Evolutionary conservation across 768 basidiomycete species (phyloP).

Genomic region (Leucocoprinus leucothites): DNA sequence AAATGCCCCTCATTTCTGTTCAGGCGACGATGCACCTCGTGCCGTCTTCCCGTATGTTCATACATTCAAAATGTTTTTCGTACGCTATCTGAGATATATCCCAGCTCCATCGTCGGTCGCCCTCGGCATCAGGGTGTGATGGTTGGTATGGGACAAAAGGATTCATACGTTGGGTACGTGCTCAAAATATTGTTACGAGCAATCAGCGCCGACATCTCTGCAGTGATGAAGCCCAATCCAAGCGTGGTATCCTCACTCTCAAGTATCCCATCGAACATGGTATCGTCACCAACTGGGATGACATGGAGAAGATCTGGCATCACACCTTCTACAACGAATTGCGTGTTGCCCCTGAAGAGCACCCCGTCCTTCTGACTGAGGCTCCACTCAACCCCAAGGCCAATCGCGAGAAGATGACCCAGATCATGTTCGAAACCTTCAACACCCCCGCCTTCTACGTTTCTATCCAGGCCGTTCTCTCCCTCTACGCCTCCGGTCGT

Average conservation of each 20-base stretch:
- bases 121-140: conserved; percentile 94
- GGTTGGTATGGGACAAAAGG: conserved; percentile 97
- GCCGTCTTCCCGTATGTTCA: conserved; percentile 92
- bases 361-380: conserved; percentile 89
- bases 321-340: conserved; percentile 97
- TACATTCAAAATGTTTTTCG: background rate
- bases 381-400: conserved; percentile 92
- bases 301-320: conserved; percentile 99
- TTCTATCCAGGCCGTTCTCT: conserved; percentile 87
- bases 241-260: conserved; percentile 87
- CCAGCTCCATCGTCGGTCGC: conserved; percentile 89
- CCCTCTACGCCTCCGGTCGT: conserved; percentile 90
- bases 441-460: conserved; percentile 92
- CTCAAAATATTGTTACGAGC: conserved; percentile 20
- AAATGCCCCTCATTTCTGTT: conserved; percentile 22
- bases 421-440: conserved; percentile 97
- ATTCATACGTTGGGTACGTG: conserved; percentile 89
- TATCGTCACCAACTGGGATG: conserved; percentile 98
- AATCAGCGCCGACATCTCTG: conserved; percentile 87
- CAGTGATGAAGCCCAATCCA: conserved; percentile 89
- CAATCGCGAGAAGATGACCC: conserved; percentile 92
- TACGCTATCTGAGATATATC: conserved; percentile 3
- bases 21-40: conserved; percentile 86
- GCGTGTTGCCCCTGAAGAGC: conserved; percentile 89
- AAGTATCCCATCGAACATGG: conserved; percentile 95